phyloP scores from a whole-genome alignment of 306 rosid species.

The Cicer pinnatifidum region DNA sequence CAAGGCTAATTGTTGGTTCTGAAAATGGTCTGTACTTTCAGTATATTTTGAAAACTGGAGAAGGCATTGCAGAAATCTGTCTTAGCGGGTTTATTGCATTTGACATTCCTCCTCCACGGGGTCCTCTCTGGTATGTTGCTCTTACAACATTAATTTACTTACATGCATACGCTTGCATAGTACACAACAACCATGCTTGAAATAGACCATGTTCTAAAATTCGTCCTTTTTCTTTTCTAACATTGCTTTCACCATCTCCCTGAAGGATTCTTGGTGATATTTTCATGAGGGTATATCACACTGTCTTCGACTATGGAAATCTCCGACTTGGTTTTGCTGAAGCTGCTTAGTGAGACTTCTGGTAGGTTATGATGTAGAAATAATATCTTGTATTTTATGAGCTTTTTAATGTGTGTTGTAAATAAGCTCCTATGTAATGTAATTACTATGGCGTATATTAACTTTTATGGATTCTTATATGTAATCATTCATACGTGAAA shows the following conservation, averaged over 20 bases:
- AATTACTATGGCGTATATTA: conserved; percentile 24
- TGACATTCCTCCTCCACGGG: conserved; percentile 73
- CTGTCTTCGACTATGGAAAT: conserved; percentile 77
- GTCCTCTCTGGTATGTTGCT: conserved; percentile 75
- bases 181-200: conserved; percentile 3
- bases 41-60: conserved; percentile 82
- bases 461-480: conserved; percentile 26
- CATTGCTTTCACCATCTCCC: not conserved
- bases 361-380: conserved; percentile 29
- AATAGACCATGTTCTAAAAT: conserved; percentile 13
- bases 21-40: conserved; percentile 46
- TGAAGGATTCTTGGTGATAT: conserved; percentile 74
- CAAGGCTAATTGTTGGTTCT: conserved; percentile 7
- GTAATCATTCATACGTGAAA: not conserved
- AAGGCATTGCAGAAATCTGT: conserved; percentile 64
- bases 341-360: conserved; percentile 53
- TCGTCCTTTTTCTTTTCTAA: not conserved
- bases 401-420: conserved; percentile 46
- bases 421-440: conserved; percentile 35
- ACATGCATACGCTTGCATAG: conserved; percentile 21
- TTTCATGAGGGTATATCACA: conserved; percentile 85
- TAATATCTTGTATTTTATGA: not conserved
- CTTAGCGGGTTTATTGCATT: conserved; percentile 83
- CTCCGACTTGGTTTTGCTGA: conserved; percentile 75
- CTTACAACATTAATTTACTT: conserved; percentile 12